Evolutionary conservation across 768 basidiomycete species (phyloP).

Genomic region (Auricularia sp.): DNA sequence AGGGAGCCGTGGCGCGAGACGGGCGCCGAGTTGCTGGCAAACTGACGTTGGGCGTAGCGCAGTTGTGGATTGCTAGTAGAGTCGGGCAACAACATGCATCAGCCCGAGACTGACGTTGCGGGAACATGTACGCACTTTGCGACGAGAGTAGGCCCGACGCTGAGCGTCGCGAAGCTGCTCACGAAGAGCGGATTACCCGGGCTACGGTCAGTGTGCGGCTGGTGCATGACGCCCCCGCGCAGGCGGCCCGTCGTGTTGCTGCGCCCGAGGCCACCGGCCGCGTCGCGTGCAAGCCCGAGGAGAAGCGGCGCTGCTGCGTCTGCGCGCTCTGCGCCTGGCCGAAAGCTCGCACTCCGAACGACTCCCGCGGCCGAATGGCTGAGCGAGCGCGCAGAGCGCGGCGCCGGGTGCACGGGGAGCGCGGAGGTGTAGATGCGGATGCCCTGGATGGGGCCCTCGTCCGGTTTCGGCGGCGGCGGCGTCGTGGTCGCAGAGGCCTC

Average conservation of each 20-base stretch:
- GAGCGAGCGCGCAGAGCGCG: not conserved
- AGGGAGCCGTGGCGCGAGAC: too few relatives aligned
- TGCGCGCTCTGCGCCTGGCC: not conserved
- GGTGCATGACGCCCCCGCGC: not conserved
- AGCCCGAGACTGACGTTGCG: too few relatives aligned
- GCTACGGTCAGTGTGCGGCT: not conserved
- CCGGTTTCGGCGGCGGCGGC: not conserved
- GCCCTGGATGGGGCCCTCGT: not conserved
- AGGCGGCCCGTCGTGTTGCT: not conserved
- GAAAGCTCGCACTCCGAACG: not conserved
- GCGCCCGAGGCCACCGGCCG: not conserved
- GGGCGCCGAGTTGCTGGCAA: too few relatives aligned
- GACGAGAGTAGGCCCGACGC: not conserved
- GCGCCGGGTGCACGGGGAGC: not conserved
- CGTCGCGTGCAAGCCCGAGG: not conserved
- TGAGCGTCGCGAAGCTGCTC: slow-evolving; percentile 1
- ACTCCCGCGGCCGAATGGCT: not conserved
- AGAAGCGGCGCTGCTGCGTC: not conserved
- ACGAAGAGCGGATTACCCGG: not conserved
- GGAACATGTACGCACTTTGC: not conserved
- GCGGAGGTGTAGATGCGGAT: slow-evolving; percentile 1
- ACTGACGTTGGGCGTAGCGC: not conserved
- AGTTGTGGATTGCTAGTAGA: not conserved
- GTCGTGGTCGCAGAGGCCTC: not conserved
- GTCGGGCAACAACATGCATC: too few relatives aligned